Base-by-base conservation (phyloP, 2,329 filamentous ascomycete genomes). In the Clarireedia sp. region DNA sequence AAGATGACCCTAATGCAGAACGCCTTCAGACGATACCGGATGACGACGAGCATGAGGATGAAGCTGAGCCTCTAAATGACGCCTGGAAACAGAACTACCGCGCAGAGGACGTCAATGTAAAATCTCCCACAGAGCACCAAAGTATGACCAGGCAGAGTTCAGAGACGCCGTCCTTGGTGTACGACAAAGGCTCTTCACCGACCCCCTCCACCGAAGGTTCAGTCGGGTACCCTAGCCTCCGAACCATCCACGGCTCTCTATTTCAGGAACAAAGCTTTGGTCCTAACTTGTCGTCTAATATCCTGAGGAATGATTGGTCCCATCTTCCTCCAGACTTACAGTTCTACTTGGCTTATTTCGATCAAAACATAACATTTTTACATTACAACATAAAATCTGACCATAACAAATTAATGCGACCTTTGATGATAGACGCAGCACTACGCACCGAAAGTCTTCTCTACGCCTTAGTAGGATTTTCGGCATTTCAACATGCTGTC, bases 381-480 rank as follows among this genome's bases (percentile, higher is more conserved):
- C 90, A 96, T 70, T 97, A 96, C 68, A 86, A 87, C 51, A 74
- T 95, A 62, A 83, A 87, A 59, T 78, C 79, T 62, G 85, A 92
- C 65, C 76, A 79, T 10, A 79, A 83, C 46, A 77, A 85, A 59
- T 96, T 96, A 68, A 82, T 96, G 59, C 82, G 81, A 48, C 79
- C 77, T 9, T 83, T 82, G 6, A 78, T 96, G 44, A 76, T 91
- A 19, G 82, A 82, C 41, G 75, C 87, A 53, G 91, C 92, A 0
- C 69, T 91, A 48, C 80, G 80, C 69, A 86, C 90, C 67, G 87
- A 96, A 59, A 83, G 91, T 6, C 75, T 97, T 10, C 78, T 96
- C 5, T 90, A 96, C 68, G 90, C 91, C 0, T 74, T 96, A 4
- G 87, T 91, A 9, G 90, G 87, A 0, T 97, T 96, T 68, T 80